phyloP scores from a whole-genome alignment of 345 rosid genomes.

The Zanthoxylum bungeanum region DNA sequence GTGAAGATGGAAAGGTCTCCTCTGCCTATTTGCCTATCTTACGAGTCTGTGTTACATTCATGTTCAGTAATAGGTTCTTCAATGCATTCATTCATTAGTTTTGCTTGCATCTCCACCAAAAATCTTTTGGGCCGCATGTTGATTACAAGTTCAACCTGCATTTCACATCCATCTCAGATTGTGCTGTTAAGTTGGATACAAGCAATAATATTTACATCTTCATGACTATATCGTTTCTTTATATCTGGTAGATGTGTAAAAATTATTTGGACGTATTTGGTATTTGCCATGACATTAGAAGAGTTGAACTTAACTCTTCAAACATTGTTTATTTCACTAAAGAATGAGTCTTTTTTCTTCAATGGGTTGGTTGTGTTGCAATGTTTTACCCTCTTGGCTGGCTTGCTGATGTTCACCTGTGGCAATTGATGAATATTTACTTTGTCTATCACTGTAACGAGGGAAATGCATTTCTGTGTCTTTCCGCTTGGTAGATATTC shows the following conservation, averaged over 20 bases:
- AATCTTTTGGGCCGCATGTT: conserved; percentile 12
- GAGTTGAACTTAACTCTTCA: conserved; percentile 27
- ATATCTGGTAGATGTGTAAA: conserved; percentile 26
- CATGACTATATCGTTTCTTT: conserved; percentile 8
- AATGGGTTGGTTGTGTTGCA: neutral
- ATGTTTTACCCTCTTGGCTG: neutral
- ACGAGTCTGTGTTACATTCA: neutral
- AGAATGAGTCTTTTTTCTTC: conserved; percentile 5
- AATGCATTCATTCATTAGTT: conserved; percentile 40
- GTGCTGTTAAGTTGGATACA: conserved; percentile 21
- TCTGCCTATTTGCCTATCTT: neutral
- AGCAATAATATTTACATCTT: conserved; percentile 18
- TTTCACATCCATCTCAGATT: conserved; percentile 25
- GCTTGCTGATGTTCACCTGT: neutral
- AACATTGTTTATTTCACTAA: conserved; percentile 14
- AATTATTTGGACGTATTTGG: conserved; percentile 20
- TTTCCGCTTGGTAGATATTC: neutral
- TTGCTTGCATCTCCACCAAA: conserved; percentile 19
- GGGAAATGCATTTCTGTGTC: neutral
- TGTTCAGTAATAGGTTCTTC: conserved; percentile 13
- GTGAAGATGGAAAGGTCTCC: conserved; percentile 1
- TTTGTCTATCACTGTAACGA: neutral
- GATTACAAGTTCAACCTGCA: conserved; percentile 14
- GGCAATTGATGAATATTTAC: neutral
- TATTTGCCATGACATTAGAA: conserved; percentile 17